Evolutionary conservation across 345 rosid species (phyloP).

Genomic region (Noccaea caerulescens): DNA sequence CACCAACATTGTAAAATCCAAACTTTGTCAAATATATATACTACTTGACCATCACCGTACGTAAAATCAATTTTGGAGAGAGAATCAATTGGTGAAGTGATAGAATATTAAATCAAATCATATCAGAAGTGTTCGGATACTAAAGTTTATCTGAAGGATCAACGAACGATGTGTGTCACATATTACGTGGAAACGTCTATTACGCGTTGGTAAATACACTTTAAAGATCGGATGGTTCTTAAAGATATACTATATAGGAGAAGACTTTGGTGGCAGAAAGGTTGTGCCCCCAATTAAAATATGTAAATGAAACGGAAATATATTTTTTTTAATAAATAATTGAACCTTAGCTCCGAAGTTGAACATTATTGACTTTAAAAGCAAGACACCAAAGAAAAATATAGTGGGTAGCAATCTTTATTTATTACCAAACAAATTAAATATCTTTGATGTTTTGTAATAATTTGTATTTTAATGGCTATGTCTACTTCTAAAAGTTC

Average conservation of each 20-base stretch:
- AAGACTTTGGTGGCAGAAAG: slow-evolving; percentile 31
- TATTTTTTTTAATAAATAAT: slow-evolving; percentile 23
- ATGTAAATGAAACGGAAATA: slow-evolving; percentile 3
- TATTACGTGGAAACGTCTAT: background rate
- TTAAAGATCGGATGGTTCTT: slow-evolving; percentile 10
- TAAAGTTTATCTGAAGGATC: background rate
- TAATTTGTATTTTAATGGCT: too few relatives aligned
- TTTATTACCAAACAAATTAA: slow-evolving; percentile 24
- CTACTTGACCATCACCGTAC: too few relatives aligned
- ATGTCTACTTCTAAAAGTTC: too few relatives aligned
- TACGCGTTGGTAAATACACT: background rate
- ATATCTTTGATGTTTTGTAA: too few relatives aligned
- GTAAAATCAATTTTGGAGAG: too few relatives aligned
- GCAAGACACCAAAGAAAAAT: slow-evolving; percentile 33
- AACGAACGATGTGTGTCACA: background rate
- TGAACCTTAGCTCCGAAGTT: slow-evolving; percentile 44
- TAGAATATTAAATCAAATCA: background rate
- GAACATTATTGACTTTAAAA: slow-evolving; percentile 41
- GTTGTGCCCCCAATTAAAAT: background rate
- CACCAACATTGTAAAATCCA: background rate
- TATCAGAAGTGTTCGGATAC: background rate
- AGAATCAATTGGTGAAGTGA: background rate
- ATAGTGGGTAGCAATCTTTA: slow-evolving; percentile 13
- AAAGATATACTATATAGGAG: background rate
- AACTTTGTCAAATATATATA: background rate